Base-by-base conservation (phyloP, 305 asterid species). In the Rubia occidens region DNA sequence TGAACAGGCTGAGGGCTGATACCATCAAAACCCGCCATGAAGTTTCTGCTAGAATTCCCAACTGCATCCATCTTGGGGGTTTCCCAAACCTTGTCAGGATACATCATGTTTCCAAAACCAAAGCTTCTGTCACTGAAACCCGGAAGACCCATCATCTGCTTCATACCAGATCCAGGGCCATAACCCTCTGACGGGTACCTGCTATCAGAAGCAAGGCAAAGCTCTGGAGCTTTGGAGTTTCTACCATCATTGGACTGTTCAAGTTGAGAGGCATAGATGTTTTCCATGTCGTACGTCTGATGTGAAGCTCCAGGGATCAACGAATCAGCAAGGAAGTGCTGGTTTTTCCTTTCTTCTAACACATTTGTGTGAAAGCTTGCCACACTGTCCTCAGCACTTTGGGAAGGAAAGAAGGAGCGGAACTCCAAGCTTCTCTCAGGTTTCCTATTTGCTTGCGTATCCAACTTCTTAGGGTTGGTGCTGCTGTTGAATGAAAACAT, bases 141-240 rank as follows among this genome's bases (percentile, higher is more conserved):
- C 64, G 76, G 79, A 74, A 75, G 76, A 53, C 76, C 84, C 66
- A 72, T 79, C 60, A 82, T 73, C 67, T 74, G 80, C 58, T 69
- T 78, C 72, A 75, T 71, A 74, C 75, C 76, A 72, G 83, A 74
- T 64, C 81, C 85, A 47, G 81, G 71, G 71, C 70, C 76, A 60
- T 78, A 79, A 72, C 72, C 68, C 70, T 71, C 79, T 1, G 32
- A 29, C 1, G 87, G 74, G 64, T 79, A 53, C 75, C 76, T 72
- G 75, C 78, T 69, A 67, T 78, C 79, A 72, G 79, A 87, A 70
- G 87, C 80, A 79, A 87, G 91, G 74, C 83, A 85, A 20, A 85
- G 87, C 71, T 80, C 90, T 71, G 77, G 82, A 59, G 74, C 78
- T 69, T 84, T 70, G n/a, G 79, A 60, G 67, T 75, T 72, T 24